Evolutionary conservation across 495 filamentous ascomycete species (phyloP), one percentile per base, ranked within the genome.

Genomic region (Penicillium robsamsonii): DNA sequence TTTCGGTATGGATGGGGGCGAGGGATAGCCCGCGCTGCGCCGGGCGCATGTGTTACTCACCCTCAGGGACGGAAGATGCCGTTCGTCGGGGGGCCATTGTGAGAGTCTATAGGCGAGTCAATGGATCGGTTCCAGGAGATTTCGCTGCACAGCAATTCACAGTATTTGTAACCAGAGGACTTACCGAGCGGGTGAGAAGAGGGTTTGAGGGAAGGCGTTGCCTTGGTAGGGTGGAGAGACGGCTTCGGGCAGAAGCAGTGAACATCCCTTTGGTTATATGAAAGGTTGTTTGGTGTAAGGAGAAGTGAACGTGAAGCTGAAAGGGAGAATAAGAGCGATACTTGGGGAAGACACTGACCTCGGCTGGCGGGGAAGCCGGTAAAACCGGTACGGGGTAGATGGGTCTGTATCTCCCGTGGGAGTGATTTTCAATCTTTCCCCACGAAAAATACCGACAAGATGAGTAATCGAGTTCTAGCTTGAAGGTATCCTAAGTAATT

Each of bases 61-160:
- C 75, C 65, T 79, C 74, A 41, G 75, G 75, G 57, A 79, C 72
- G 22, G 75, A 79, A 20, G 75, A 79, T 40, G 73, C 72, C 50
- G 76, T 70, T 53, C 75, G 71, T 38, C 68, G 64, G 50, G 74
- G 68, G 60, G 75, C 73, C 75, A 79, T 79, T 50, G 64, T 65
- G 50, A 68, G 66, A 53, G 70, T 65, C 75, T 79, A 46, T 27
- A 48, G 12, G 43, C n/a, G 29, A 1, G 50, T 59, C 50, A 66
- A 60, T 51, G 35, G 45, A 46, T 48, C 46, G 20, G 7, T 57
- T 18, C 22, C n/a, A 17, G 11, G 7, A 2, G 2, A 22, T 20
- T 40, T 29, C 20, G 12, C 49, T 17, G 17, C n/a, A 17, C 18
- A 37, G 27, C 30, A 35, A 4, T 31, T 10, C 10, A 37, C n/a